Evolutionary conservation across 2,329 filamentous ascomycete genomes (phyloP), one percentile per base, ranked within the genome.

Genomic region (Lecanicillium sp.): DNA sequence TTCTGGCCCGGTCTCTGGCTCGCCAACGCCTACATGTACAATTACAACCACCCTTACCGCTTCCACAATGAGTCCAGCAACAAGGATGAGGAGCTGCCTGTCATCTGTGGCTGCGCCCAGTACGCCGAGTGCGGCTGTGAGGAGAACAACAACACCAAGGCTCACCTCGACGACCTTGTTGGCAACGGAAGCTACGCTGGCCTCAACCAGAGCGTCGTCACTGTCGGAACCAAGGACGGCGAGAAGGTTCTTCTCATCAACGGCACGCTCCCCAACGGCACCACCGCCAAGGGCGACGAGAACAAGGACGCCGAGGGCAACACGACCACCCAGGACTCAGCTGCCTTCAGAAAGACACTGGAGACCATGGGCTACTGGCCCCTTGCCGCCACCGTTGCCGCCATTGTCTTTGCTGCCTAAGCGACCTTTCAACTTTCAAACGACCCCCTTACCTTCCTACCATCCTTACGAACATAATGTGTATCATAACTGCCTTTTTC

Each of bases 241-340:
- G 84, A 75, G 1, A 67, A 67, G 52, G 83, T 78, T 1, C 75
- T 93, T 30, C 70, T 87, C 24, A 68, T 91, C 61, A 89, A 90
- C 61, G 87, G 87, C n/a, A 86, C 84, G 0, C 68, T 91, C 3
- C 78, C 82, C 24, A 84, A 86, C 55, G 80, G 79, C 41, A 86
- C 83, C 1, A 83, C 79, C 0, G 71, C 74, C 1, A 51, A 48
- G 45, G 45, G 45, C 9, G 30, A 35, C 1, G 61, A 61, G 3
- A 44, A 54, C 29, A 71, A 70, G 11, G 74, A 70, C 21, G 66
- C 62, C 12, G 70, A 71, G 1, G 62, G 65, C 43, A 62, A 71
- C 7, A 62, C 66, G 40, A 61, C 67, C 5, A 56, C 59, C 32
- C 62, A 54, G 17, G 67, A 65, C n/a, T 67, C 55, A 17, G 54